These are phyloP conservation scores for Pythium chondricola DNA, from an alignment of 352 stramenopile genomes.

Conservation along the genomic window DNA sequence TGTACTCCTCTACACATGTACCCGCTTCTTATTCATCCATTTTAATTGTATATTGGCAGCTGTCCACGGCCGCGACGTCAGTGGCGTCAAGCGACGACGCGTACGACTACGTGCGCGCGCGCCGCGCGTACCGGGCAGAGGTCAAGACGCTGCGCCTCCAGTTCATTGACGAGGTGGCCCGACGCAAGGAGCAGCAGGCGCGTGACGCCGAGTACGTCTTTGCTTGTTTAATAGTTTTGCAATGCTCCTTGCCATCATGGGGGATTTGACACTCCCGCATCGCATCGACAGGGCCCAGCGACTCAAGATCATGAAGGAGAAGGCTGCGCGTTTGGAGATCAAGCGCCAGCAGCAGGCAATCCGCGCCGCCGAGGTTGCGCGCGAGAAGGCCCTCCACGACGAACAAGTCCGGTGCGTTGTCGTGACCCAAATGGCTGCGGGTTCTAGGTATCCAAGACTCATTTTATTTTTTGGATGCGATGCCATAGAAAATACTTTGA, in stretches of 20 bases:
- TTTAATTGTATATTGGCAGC: constrained; percentile 18
- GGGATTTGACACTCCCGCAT: too few species aligned
- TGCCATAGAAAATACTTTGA: constrained; percentile 56
- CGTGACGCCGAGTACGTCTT: constrained; percentile 74
- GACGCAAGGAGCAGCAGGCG: constrained; percentile 71
- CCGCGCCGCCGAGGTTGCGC: constrained; percentile 70
- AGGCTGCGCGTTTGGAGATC: constrained; percentile 80
- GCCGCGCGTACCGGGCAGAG: constrained; percentile 61
- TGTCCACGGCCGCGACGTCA: constrained; percentile 30
- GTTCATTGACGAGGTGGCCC: constrained; percentile 67
- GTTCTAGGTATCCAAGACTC: too few species aligned
- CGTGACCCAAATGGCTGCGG: neutral
- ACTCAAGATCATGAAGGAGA: constrained; percentile 83
- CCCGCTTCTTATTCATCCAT: too few species aligned
- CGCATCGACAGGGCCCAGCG: constrained; percentile 43
- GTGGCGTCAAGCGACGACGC: constrained; percentile 20
- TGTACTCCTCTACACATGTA: too few species aligned
- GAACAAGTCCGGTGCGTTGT: constrained; percentile 57
- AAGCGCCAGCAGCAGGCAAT: constrained; percentile 85
- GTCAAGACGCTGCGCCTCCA: constrained; percentile 59
- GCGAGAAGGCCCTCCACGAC: constrained; percentile 73
- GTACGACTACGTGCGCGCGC: constrained; percentile 75
- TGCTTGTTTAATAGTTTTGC: too few species aligned
- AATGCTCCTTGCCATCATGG: too few species aligned
- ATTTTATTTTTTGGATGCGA: too few species aligned